A percentile compares a stretch with the other conserved stretches of the same genome.
These are phyloP conservation scores for Pyricularia pennisetigena DNA, from an alignment of 2,329 filamentous ascomycete species.

Conservation along the genomic window DNA sequence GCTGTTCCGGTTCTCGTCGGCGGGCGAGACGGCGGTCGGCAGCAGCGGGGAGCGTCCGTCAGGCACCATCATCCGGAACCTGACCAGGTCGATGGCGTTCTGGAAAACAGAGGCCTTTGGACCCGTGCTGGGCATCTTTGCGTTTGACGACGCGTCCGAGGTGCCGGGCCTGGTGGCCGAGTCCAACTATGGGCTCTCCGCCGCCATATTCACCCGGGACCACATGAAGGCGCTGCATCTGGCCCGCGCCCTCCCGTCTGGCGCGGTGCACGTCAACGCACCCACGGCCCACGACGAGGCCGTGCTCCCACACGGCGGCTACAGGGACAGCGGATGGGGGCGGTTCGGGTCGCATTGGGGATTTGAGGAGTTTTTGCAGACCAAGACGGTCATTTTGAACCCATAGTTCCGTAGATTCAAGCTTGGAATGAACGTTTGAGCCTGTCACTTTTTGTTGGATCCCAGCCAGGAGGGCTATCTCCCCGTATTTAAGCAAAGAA, in stretches of 20 bases:
- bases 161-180: constrained; percentile 52
- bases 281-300: constrained; percentile 39
- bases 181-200: constrained; percentile 51
- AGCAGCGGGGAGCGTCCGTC: too few species aligned
- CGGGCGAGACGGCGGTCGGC: too few species aligned
- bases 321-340: constrained; percentile 37
- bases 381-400: constrained; percentile 21
- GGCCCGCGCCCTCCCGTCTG: constrained; percentile 38
- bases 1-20: too few species aligned
- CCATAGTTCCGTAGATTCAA: too few species aligned
- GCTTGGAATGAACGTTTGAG: too few species aligned
- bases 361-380: constrained; percentile 32
- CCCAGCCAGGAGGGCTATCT: too few species aligned
- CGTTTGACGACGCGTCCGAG: constrained; percentile 44
- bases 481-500: too few species aligned
- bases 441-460: too few species aligned
- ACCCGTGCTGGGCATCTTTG: constrained; percentile 45
- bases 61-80: constrained; percentile 24
- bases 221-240: constrained; percentile 34
- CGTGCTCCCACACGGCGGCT: constrained; percentile 35
- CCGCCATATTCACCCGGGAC: constrained; percentile 49
- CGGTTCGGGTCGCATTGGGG: constrained; percentile 33
- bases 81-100: constrained; percentile 49
- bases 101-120: constrained; percentile 54
- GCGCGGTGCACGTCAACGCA: constrained; percentile 40